phyloP scores from a whole-genome alignment of 2,329 filamentous ascomycete genomes.

The Beauveria medogensis region DNA sequence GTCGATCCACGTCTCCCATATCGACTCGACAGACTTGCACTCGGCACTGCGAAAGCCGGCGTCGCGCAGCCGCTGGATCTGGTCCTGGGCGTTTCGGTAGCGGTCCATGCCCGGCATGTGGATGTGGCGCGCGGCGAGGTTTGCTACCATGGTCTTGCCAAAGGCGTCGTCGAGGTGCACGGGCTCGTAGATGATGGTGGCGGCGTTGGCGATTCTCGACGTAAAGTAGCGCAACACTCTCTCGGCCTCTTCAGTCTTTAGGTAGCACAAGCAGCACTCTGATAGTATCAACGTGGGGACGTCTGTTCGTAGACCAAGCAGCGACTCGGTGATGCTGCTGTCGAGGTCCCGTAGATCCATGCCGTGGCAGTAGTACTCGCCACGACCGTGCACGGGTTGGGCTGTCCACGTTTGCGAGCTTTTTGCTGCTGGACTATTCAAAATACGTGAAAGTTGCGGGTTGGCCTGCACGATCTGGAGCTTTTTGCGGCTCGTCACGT shows the following conservation, averaged over 20 bases:
- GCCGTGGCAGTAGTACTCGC: conserved; percentile 50
- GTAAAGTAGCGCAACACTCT: conserved; percentile 59
- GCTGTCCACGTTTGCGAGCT: conserved; percentile 35
- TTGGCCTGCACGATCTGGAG: conserved; percentile 44
- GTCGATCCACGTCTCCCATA: conserved; percentile 71
- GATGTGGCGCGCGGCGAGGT: conserved; percentile 75
- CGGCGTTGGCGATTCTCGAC: conserved; percentile 36
- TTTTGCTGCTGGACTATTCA: conserved; percentile 25
- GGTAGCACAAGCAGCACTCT: conserved; percentile 92
- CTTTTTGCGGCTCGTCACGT: conserved; percentile 62
- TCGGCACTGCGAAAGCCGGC: conserved; percentile 52
- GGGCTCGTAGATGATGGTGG: conserved; percentile 80
- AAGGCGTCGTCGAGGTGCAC: conserved; percentile 79
- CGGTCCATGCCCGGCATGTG: conserved; percentile 71
- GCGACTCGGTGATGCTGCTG: conserved; percentile 2
- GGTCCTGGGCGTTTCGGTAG: conserved; percentile 61
- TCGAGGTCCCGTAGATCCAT: conserved; percentile 60
- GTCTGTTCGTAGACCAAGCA: conserved; percentile 40
- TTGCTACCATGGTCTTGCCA: conserved; percentile 84
- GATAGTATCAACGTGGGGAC: conserved; percentile 81
- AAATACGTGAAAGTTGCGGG: conserved; percentile 29
- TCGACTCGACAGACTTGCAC: conserved; percentile 40
- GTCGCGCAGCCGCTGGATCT: conserved; percentile 56
- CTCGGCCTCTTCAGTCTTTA: conserved; percentile 57
- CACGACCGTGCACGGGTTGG: conserved; percentile 29